Base-by-base conservation (phyloP, 176 grass and related monocot genomes). In the Poa annua region DNA sequence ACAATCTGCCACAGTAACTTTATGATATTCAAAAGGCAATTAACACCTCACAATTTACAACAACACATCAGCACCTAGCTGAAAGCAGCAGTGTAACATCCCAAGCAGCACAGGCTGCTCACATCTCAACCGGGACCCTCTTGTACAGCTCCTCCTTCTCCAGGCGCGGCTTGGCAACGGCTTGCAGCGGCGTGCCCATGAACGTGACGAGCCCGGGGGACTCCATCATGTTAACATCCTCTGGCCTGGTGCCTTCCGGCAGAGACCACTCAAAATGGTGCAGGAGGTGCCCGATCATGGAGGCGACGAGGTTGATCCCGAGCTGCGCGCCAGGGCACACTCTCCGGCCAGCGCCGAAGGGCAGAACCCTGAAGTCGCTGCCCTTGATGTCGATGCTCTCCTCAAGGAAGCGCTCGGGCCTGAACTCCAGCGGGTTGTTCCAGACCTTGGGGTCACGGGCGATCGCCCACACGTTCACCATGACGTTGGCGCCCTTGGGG, bases 231-330 rank as follows among this genome's bases (percentile, higher is more conserved):
- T 85, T 22, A 8, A 94, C 74, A 32, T 94, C 86, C 81, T 91
- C 86, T 3, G 86, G 81, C 61, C 22, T 82, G 60, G 81, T 71
- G 8, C 92, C 87, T 0, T 85, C 89, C 0, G 87, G 87, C 36
- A 89, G 92, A 1, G 78, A 83, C 92, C 92, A 94, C 39, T 83
- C 72, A 75, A 94, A 94, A 65, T 92, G 92, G 79, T 94, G 92
- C 22, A 94, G 63, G 11, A 94, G 75, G 82, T 89, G 89, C 1
- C 85, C 92, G 12, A 94, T 81, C 92, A 91, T 92, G 56, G 87
- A 88, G 74, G 78, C 74, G 9, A 94, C 85, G 8, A 92, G 74
- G 49, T 88, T 92, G 69, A 94, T 92, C 2, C 92, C 92, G 0
- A 94, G 92, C 85, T 94, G 89, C 1, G 89, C 89, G 0, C 92